Base-by-base conservation (phyloP, 164 flowering plant genomes). In the Piper longum region DNA sequence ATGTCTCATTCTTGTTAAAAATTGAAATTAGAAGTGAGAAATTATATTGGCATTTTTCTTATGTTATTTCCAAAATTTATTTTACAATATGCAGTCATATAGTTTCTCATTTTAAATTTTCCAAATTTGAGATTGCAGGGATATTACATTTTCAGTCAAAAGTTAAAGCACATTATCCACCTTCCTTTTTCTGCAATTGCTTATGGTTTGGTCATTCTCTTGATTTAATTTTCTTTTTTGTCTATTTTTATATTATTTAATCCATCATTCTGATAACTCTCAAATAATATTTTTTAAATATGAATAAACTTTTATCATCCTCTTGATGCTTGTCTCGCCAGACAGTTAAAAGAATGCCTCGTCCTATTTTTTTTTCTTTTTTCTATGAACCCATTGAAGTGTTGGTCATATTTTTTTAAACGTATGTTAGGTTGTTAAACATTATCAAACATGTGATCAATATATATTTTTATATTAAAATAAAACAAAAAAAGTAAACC, bases 91-190 rank as follows among this genome's bases (percentile, higher is more conserved):
- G 8, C 52, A 48, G 3, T 14, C 52, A 48, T 16, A 16, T 56
- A 7, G 62, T 54, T 13, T 19, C 48, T 63, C 19, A 41, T 17
- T 64, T 60, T 36, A 51, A 56, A 64, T 19, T 52, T 43, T 52
- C 12, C 39, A 36, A 45, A 65, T 59, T 52, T 71, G 56, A 16
- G 68, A 71, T 80, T 80, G 74, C 70, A 93, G 99, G 99, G 99
- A 42, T 93, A 93, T 72, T 93, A 88, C 73, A 78, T 78, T 69
- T 88, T 88, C 79, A 93, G 99, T 77, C 97, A 93, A 83, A 93
- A 85, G 81, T 78, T 93, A 82, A 90, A 90, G 87, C 87, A 84
- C 74, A 76, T 93, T 64, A 78, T 88, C 64, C 95, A 96, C 56
- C 78, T 93, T 59, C 99, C 99, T 55, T 93, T 93, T 77, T 83